Conservation (phyloP, 2,329 filamentous ascomycete genomes). For the Fusarium praegraminearum region DNA sequence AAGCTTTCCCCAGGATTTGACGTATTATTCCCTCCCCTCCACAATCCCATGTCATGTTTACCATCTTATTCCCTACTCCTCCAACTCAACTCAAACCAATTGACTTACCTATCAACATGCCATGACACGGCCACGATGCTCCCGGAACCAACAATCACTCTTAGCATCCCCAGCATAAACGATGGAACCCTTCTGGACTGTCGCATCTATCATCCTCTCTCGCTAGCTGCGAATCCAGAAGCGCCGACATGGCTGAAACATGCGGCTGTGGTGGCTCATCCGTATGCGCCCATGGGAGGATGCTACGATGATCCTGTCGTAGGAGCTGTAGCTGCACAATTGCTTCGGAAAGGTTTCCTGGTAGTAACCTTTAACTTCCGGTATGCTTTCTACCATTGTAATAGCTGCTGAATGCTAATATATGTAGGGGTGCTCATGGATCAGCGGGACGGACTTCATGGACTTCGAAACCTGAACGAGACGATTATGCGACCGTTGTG, state of each 20-base stretch:
- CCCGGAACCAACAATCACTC: constrained; percentile 69
- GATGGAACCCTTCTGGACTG: constrained; percentile 82
- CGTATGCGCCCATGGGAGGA: constrained; percentile 89
- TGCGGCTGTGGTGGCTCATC: constrained; percentile 81
- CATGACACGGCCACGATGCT: constrained; percentile 58
- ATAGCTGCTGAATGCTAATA: constrained; percentile 19
- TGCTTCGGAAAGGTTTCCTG: constrained; percentile 78
- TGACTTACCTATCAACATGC: constrained; percentile 28
- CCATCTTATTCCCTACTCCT: constrained; percentile 7
- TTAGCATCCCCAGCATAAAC: constrained; percentile 86
- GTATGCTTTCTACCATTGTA: constrained; percentile 57
- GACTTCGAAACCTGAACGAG: constrained; percentile 83
- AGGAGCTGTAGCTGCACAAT: constrained; percentile 69
- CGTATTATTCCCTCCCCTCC: constrained; percentile 17
- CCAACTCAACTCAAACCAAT: constrained; percentile 10
- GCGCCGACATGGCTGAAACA: constrained; percentile 60
- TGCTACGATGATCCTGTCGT: constrained; percentile 86
- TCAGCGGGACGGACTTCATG: constrained; percentile 87
- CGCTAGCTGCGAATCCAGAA: constrained; percentile 52
- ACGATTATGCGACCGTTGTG: constrained; percentile 86
- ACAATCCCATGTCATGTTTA: constrained; percentile 17
- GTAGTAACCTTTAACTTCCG: constrained; percentile 94
- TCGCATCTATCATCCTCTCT: constrained; percentile 80
- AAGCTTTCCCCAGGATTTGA: constrained; percentile 25
- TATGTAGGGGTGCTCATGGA: constrained; percentile 75